A percentile compares a stretch with the other conserved stretches of the same genome.
phyloP scores from a whole-genome alignment of 2,329 filamentous ascomycete species.

The Colletotrichum higginsianum region DNA sequence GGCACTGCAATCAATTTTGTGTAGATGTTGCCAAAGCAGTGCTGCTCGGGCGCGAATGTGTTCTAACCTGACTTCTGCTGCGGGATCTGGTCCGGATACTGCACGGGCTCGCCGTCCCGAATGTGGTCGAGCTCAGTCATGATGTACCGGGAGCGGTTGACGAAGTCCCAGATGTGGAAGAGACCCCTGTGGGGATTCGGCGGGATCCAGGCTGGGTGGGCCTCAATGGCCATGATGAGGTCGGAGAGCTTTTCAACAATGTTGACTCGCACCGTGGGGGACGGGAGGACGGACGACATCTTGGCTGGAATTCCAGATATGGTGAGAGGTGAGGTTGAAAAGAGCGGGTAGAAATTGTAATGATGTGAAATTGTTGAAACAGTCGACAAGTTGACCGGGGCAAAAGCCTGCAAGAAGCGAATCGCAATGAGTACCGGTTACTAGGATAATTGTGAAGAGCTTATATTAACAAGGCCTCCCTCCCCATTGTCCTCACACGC shows the following conservation, averaged over 20 bases:
- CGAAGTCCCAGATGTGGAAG: slow-evolving; percentile 59
- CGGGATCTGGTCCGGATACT: slow-evolving; percentile 55
- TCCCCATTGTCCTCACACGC: slow-evolving; percentile 14
- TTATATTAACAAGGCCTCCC: background rate
- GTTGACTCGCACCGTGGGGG: slow-evolving; percentile 45
- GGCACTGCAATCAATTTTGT: background rate
- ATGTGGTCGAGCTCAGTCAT: slow-evolving; percentile 59
- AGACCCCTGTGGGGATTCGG: slow-evolving; percentile 51
- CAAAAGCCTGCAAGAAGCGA: background rate
- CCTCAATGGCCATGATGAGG: slow-evolving; percentile 50
- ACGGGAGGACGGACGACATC: slow-evolving; percentile 45
- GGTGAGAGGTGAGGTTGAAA: background rate
- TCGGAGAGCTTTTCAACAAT: slow-evolving; percentile 48
- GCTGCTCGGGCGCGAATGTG: background rate
- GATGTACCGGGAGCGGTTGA: slow-evolving; percentile 58
- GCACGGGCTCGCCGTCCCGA: slow-evolving; percentile 50
- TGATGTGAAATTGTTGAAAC: background rate
- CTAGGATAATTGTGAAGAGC: background rate
- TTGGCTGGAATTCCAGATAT: background rate
- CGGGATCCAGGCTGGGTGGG: slow-evolving; percentile 49
- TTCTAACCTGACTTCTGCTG: slow-evolving; percentile 48
- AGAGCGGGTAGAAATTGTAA: background rate
- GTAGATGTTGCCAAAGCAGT: background rate
- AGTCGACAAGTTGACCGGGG: background rate
- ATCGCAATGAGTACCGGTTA: background rate